phyloP scores from a whole-genome alignment of 2,329 filamentous ascomycete species.

The Cytospora paraplurivora region DNA sequence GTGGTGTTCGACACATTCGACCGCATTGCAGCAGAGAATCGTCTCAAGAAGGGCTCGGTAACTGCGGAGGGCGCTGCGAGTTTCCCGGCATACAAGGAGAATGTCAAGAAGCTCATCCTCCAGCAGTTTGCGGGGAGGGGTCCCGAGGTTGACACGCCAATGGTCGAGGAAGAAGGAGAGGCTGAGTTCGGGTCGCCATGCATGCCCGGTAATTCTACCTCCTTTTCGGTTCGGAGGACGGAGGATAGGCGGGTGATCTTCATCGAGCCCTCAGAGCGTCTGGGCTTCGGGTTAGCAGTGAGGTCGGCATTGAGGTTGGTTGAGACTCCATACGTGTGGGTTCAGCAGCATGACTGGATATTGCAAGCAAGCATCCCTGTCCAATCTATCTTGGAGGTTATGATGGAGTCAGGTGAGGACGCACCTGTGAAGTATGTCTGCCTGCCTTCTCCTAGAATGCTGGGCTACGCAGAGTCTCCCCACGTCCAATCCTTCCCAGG shows the following conservation, averaged over 20 bases:
- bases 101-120: constrained; percentile 47
- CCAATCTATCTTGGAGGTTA: constrained; percentile 46
- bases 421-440: constrained; percentile 55
- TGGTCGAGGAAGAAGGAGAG: constrained; percentile 34
- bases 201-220: constrained; percentile 38
- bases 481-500: constrained; percentile 47
- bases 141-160: not conserved
- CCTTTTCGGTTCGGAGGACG: constrained; percentile 41
- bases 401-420: constrained; percentile 39
- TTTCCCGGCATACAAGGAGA: constrained; percentile 50
- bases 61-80: constrained; percentile 47
- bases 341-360: constrained; percentile 61
- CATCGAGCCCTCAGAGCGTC: constrained; percentile 48
- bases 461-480: constrained; percentile 51
- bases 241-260: constrained; percentile 46
- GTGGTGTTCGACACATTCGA: constrained; percentile 58
- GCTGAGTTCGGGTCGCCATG: constrained; percentile 52
- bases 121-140: constrained; percentile 32
- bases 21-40: constrained; percentile 44
- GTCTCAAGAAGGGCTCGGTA: constrained; percentile 57
- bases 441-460: constrained; percentile 53
- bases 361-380: constrained; percentile 50
- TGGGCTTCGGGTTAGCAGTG: constrained; percentile 58
- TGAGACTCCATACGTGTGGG: constrained; percentile 55
- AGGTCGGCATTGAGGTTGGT: constrained; percentile 52